Base-by-base conservation (phyloP, 164 flowering plant genomes). In the Umbellularia californica region DNA sequence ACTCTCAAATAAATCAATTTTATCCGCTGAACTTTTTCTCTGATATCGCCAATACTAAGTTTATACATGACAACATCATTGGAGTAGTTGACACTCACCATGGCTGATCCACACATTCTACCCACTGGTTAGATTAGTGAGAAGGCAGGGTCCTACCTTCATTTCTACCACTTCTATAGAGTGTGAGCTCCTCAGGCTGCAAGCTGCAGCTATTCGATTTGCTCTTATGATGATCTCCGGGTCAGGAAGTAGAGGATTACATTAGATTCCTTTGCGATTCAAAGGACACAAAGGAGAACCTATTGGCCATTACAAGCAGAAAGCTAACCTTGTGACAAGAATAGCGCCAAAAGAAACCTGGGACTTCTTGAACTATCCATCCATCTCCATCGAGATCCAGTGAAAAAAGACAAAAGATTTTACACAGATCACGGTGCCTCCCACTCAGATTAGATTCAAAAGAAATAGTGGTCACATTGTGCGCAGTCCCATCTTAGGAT, bases 11-110 rank as follows among this genome's bases (percentile, higher is more conserved):
- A 3, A 86, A 82, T 77, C 86, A 82, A 68, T 92, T 89, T 74
- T 89, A 89, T 79, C 95, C 90, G 5, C 82, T 90, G 74, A 84
- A 87, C 65, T 90, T 93, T 79, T 92, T 95, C 81, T 84, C 92
- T 75, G 76, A 72, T 65, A 78, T 79, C 72, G 82, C 87, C 74
- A 87, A 81, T 82, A 74, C 86, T 5, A 82, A 80, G 68, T 66
- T 55, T 41, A 30, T 72, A 24, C 81, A 77, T 74, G 89, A 74
- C 66, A 92, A 89, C 69, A n/a, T n/a, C n/a, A n/a, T n/a, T n/a
- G n/a, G n/a, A n/a, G n/a, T n/a, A n/a, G n/a, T n/a, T n/a, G n/a
- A n/a, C n/a, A n/a, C n/a, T n/a, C n/a, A n/a, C n/a, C n/a, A 25
- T 1, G 70, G 85, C 88, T 3, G 88, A 85, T 33, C 60, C 90